Conservation (phyloP, 192 early-diverging fungal species). For the Pilaira anomala region DNA sequence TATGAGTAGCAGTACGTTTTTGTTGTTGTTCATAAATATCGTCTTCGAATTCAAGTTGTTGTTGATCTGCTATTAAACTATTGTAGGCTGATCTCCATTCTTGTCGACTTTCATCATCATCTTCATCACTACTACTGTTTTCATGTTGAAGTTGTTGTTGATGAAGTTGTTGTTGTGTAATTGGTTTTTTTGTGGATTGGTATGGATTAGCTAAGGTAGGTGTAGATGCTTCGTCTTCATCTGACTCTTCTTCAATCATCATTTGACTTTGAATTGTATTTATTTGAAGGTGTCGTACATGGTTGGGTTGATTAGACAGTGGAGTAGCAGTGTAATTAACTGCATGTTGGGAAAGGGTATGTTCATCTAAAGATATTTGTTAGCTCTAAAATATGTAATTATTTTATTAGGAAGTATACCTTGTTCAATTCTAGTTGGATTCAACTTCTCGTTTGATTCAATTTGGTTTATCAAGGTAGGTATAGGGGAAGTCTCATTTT, state of each 20-base stretch:
- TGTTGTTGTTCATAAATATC: background rate
- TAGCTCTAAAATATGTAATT: no score
- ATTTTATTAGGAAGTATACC: no score
- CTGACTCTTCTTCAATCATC: conserved; percentile 5
- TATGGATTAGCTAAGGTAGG: conserved; percentile 12
- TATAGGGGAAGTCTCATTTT: no score
- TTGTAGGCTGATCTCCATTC: conserved; percentile 9
- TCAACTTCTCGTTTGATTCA: no score
- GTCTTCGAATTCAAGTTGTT: conserved; percentile 4
- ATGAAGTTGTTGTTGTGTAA: no score
- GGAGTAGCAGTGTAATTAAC: no score
- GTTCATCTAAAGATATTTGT: no score
- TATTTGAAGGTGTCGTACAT: no score
- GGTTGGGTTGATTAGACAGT: no score
- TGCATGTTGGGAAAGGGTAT: no score
- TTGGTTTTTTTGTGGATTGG: background rate
- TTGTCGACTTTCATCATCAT: background rate
- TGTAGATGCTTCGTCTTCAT: conserved; percentile 10
- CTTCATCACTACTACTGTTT: background rate
- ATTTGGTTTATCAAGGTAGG: no score
- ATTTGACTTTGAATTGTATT: background rate
- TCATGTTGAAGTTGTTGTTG: background rate
- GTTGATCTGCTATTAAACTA: background rate
- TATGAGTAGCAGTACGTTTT: background rate
- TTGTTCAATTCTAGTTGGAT: no score